Conservation (phyloP, 2,329 filamentous ascomycete genomes). For the Ilyonectria destructans region DNA sequence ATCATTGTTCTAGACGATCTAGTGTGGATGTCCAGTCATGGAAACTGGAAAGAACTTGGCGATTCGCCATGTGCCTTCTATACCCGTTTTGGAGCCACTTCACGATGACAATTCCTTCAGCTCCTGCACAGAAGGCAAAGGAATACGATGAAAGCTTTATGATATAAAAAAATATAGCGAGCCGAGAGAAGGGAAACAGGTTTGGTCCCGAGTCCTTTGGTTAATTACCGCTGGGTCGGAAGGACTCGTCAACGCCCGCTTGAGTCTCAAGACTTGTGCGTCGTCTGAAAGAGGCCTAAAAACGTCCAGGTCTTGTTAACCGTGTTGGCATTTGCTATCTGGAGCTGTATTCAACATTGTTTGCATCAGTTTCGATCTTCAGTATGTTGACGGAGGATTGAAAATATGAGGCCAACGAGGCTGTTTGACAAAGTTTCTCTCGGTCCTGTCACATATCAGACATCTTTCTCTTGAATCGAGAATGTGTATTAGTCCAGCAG, state of each 20-base stretch:
- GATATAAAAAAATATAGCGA: neutral
- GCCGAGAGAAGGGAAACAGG: neutral
- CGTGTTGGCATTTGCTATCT: too few species aligned
- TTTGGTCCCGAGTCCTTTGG: neutral
- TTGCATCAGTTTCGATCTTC: too few species aligned
- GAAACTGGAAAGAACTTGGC: neutral
- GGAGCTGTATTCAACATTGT: too few species aligned
- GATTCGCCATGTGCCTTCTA: neutral
- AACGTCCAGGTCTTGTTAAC: too few species aligned
- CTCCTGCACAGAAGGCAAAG: neutral
- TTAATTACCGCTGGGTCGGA: neutral
- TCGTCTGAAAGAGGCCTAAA: neutral
- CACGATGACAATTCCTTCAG: neutral
- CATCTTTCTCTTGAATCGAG: too few species aligned
- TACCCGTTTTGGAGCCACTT: neutral
- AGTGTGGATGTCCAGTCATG: neutral
- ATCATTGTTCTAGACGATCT: neutral
- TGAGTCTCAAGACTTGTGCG: neutral
- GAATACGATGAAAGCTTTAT: neutral
- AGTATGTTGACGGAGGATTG: too few species aligned
- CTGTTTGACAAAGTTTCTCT: too few species aligned
- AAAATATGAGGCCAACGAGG: too few species aligned
- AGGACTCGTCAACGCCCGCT: neutral
- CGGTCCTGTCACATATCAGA: too few species aligned
- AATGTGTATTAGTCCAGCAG: too few species aligned